Evolutionary conservation across 148 eudicot genomes (phyloP).

Genomic region (Rhododendron williamsianum): DNA sequence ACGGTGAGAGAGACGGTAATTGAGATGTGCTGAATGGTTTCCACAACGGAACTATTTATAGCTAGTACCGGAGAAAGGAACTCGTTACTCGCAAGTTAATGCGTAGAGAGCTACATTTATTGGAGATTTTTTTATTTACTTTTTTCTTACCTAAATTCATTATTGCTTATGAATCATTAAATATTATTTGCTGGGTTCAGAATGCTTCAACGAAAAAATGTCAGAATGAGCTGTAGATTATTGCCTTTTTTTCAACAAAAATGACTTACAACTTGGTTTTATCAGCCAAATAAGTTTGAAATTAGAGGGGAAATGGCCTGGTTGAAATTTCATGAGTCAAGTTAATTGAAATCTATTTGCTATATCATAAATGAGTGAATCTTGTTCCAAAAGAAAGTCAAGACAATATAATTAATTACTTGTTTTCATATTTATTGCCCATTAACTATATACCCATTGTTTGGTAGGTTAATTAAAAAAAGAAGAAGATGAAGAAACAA

Average conservation of each 20-base stretch:
- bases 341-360: not conserved
- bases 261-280: not conserved
- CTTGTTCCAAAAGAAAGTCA: not conserved
- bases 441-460: not conserved
- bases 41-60: not conserved
- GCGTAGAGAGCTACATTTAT: not conserved
- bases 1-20: not conserved
- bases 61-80: not conserved
- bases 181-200: not conserved
- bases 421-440: not conserved
- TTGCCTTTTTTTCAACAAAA: not conserved
- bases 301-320: not conserved
- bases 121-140: not conserved
- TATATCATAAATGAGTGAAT: not conserved
- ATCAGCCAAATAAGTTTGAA: not conserved
- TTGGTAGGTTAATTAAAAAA: not conserved
- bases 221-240: not conserved
- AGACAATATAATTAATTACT: not conserved
- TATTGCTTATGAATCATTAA: not conserved
- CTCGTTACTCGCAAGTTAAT: not conserved
- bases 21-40: not conserved
- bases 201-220: not conserved
- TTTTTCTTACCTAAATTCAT: not conserved
- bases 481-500: not conserved
- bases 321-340: not conserved